phyloP scores from a whole-genome alignment of 352 stramenopile genomes.

The Pythium monospermum region DNA sequence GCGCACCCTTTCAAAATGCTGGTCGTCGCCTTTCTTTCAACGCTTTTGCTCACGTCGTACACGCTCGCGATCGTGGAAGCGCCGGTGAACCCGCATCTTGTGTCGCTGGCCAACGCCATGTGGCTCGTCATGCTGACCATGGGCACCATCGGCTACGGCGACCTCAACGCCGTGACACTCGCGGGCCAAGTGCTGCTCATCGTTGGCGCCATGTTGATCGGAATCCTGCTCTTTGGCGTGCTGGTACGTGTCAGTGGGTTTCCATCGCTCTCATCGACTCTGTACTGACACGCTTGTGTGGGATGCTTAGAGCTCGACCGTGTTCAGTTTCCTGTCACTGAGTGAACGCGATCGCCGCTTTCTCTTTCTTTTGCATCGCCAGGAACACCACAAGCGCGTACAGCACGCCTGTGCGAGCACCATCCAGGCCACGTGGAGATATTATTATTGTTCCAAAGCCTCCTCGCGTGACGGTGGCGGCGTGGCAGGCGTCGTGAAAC shows the following conservation, averaged over 20 bases:
- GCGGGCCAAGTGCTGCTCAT: slow-evolving; percentile 55
- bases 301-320: slow-evolving; percentile 43
- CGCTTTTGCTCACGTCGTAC: slow-evolving; percentile 54
- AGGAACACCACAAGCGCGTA: slow-evolving; percentile 37
- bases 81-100: slow-evolving; percentile 58
- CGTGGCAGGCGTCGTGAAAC: no score
- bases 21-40: slow-evolving; percentile 29
- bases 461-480: no score
- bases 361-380: slow-evolving; percentile 38
- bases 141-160: slow-evolving; percentile 72
- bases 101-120: slow-evolving; percentile 46
- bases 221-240: slow-evolving; percentile 65
- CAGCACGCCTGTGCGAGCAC: slow-evolving; percentile 44
- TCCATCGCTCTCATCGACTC: no score
- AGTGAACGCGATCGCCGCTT: slow-evolving; percentile 58
- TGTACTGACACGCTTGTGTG: no score
- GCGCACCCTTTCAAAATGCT: slow-evolving; percentile 64
- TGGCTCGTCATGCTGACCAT: slow-evolving; percentile 77
- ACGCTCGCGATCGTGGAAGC: slow-evolving; percentile 61
- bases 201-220: slow-evolving; percentile 57
- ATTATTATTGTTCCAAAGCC: no score
- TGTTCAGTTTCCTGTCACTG: slow-evolving; percentile 56
- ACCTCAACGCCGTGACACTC: slow-evolving; percentile 48
- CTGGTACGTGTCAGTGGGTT: slow-evolving; percentile 45
- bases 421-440: slow-evolving; percentile 58